Evolutionary conservation across 2,329 filamentous ascomycete species (phyloP).

Genomic region (Ustilaginoidea virens): DNA sequence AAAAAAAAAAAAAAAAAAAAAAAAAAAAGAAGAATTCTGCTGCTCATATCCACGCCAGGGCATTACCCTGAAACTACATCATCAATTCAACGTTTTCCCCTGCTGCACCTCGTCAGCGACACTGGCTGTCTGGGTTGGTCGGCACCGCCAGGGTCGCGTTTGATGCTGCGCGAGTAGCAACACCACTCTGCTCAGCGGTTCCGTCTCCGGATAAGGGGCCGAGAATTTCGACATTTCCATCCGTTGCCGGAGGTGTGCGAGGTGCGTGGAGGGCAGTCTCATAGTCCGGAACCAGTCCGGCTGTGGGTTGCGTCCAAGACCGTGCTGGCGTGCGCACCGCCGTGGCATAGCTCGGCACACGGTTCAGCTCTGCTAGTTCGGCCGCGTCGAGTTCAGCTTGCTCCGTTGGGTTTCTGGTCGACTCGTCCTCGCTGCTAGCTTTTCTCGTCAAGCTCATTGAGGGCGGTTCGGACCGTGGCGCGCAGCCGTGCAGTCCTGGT

Average conservation of each 20-base stretch:
- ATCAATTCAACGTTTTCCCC: no score
- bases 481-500: conserved; percentile 19
- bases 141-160: neutral
- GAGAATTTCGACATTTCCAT: conserved; percentile 14
- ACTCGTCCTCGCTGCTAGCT: conserved; percentile 35
- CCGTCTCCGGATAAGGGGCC: conserved; percentile 17
- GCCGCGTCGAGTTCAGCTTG: conserved; percentile 40
- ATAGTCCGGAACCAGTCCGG: conserved; percentile 48
- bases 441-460: conserved; percentile 36
- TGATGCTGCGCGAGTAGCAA: neutral
- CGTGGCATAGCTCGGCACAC: conserved; percentile 64
- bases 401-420: conserved; percentile 38
- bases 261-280: conserved; percentile 42
- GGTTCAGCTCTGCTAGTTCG: conserved; percentile 50
- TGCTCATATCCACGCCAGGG: no score
- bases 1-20: no score
- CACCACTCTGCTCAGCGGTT: conserved; percentile 8
- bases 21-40: no score
- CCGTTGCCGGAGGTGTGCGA: conserved; percentile 25
- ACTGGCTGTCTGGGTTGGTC: neutral
- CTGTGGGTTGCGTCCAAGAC: conserved; percentile 31
- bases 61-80: no score
- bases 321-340: conserved; percentile 51
- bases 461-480: conserved; percentile 24
- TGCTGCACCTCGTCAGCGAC: no score